Conservation (phyloP, 2,329 filamentous ascomycete genomes). For the Thyridium curvatum region DNA sequence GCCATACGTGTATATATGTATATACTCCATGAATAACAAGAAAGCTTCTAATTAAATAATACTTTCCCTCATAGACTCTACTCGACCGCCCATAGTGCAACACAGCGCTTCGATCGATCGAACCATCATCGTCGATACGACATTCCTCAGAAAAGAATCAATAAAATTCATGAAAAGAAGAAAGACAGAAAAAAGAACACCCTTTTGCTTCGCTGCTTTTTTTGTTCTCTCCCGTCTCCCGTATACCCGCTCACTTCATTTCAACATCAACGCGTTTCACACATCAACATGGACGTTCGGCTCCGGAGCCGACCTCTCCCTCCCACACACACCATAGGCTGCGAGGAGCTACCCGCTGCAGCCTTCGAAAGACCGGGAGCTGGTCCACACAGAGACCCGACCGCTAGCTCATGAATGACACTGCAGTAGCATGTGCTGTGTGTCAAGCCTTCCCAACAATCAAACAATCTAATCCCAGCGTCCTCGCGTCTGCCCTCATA, state of each 20-base stretch:
- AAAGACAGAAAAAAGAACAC: too few species aligned
- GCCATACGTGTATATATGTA: background rate
- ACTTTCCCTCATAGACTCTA: too few species aligned
- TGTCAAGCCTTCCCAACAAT: background rate
- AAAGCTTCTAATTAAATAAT: constrained; percentile 1
- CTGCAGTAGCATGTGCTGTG: background rate
- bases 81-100: too few species aligned
- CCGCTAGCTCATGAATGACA: background rate
- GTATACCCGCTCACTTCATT: background rate
- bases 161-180: too few species aligned
- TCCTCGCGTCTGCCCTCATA: constrained; percentile 33
- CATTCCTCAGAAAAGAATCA: too few species aligned
- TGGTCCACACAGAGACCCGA: background rate
- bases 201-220: background rate
- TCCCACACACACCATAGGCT: too few species aligned
- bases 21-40: background rate
- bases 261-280: too few species aligned
- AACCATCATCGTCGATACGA: too few species aligned
- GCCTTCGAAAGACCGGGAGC: constrained; percentile 1
- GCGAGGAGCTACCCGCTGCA: constrained; percentile 1
- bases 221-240: constrained; percentile 7
- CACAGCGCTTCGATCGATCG: too few species aligned
- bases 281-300: too few species aligned
- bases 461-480: background rate
- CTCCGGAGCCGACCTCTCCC: too few species aligned